These are phyloP conservation scores for Symbiodinium natans DNA, from an alignment of 73 alveolate species.

Conservation along the genomic window DNA sequence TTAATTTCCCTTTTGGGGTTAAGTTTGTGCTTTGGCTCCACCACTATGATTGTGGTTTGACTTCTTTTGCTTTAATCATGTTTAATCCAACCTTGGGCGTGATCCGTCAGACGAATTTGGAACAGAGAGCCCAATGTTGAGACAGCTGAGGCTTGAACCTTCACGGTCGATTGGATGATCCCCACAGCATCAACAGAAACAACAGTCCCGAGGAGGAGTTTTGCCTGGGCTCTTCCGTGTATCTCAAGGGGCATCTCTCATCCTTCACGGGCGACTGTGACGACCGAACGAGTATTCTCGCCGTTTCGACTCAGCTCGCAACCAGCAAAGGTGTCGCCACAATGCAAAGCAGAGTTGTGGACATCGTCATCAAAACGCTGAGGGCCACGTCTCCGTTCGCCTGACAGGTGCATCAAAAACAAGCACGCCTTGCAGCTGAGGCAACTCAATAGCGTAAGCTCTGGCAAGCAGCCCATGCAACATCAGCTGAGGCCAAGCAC, in stretches of 20 bases:
- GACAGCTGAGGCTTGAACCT: background rate
- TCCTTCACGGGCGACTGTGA: no score
- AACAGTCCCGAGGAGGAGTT: constrained; percentile 28
- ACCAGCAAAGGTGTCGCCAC: constrained; percentile 42
- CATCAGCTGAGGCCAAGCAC: background rate
- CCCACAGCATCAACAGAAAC: constrained; percentile 70
- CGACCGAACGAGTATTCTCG: no score
- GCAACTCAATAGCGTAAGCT: no score
- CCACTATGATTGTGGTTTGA: no score
- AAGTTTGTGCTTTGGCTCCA: no score
- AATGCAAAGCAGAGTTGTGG: constrained; percentile 36
- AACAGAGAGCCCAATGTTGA: no score
- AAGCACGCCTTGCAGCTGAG: no score
- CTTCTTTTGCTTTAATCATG: no score
- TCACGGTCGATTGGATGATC: constrained; percentile 20
- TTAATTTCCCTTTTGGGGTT: no score
- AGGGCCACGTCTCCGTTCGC: constrained; percentile 73
- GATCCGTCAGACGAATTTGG: no score
- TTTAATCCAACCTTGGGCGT: no score
- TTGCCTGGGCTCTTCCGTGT: background rate
- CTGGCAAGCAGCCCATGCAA: no score
- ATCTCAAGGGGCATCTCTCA: background rate
- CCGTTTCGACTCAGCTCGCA: background rate
- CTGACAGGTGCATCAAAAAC: background rate
- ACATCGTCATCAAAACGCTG: constrained; percentile 55